Evolutionary conservation across 768 basidiomycete species (phyloP), one percentile per base, ranked within the genome.

Genomic region (Trichaptum fuscoviolaceum): DNA sequence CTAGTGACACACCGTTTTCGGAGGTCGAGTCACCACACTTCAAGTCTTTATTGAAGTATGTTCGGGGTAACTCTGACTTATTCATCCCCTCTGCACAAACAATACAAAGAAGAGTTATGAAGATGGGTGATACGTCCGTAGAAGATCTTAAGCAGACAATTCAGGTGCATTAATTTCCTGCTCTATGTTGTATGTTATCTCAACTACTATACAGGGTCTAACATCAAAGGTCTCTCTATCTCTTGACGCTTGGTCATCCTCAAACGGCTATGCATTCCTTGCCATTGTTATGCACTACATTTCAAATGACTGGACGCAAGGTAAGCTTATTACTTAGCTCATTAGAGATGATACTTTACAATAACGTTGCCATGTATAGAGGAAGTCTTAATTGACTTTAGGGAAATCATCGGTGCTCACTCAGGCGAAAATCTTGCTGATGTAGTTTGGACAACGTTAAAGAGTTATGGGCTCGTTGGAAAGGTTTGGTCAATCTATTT

Each of bases 191-290:
- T 35, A 25, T 17, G 26, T 35, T 7, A 23, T n/a, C 27, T 17
- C 10, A 61, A 42, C 23, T 58, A 35, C 26, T 17, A 9, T 23
- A 7, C 36, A 73, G 73, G 63, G 68, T 63, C 66, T 70, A 58
- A 34, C 66, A 7, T 27, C 66, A 5, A 72, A 72, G 23, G 65
- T 75, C 25, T 57, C 60, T 7, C 64, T 73, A 17, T 73, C 69
- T 1, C 68, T 75, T 18, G 71, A 75, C 63, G 69, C 67, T 15
- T 75, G 74, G 73, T 73, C 73, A n/a, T 75, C 73, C n/a, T 73
- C 70, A 58, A 75, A 75, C 36, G 65, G 66, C 18, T 68, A 70
- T 66, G 73, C 72, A 1, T 75, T 75, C 30, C 35, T 73, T 12
- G 74, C 73, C 0, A 72, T 75, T 59, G 68, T 75, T 27, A 70